Evolutionary conservation across 2,329 filamentous ascomycete genomes (phyloP), one percentile per base, ranked within the genome.

Genomic region (Trichoderma simmonsii): DNA sequence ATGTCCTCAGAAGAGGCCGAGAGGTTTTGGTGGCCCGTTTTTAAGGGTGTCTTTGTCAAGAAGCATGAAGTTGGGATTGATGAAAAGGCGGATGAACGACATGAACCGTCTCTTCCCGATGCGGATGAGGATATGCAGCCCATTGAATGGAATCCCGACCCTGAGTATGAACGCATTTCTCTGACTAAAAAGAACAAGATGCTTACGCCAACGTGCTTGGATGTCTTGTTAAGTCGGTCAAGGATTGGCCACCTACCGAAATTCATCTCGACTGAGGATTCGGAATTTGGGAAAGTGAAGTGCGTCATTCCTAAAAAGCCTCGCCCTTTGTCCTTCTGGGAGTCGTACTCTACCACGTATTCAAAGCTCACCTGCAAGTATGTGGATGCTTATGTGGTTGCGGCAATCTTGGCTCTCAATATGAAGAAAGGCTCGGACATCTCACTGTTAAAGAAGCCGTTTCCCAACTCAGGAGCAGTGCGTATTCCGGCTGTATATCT

Each of bases 401-500:
- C 65, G n/a, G 71, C 15, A 36, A 48, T 70, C 3, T 15, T 72
- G 21, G 34, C 48, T 4, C 4, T 72, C 14, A 72, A 72, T 4
- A 64, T 54, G 65, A 32, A 24, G 28, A n/a, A 56, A 24, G 71
- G 71, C 1, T 70, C 59, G 1, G 48, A 72, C 26, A 32, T 18
- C 5, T 70, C 65, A 11, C 5, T 72, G n/a, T 14, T 72, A 2
- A 70, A 63, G 14, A 24, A 34, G 5, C 57, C 57, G n/a, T 60
- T 70, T 6, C 71, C 66, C 11, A 21, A 14, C 24, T 12, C 66
- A 1, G 51, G 4, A 0, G 21, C 6, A 1, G 24, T 24, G 24
- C 66, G 66, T 1, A 56, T 72, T n/a, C 71, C 71, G 4, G 71
- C 66, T 6, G 18, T 72, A 3, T 72, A 64, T 32, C 71, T 72